phyloP scores from a whole-genome alignment of 352 stramenopile species.

The Phytophthora palmivora region DNA sequence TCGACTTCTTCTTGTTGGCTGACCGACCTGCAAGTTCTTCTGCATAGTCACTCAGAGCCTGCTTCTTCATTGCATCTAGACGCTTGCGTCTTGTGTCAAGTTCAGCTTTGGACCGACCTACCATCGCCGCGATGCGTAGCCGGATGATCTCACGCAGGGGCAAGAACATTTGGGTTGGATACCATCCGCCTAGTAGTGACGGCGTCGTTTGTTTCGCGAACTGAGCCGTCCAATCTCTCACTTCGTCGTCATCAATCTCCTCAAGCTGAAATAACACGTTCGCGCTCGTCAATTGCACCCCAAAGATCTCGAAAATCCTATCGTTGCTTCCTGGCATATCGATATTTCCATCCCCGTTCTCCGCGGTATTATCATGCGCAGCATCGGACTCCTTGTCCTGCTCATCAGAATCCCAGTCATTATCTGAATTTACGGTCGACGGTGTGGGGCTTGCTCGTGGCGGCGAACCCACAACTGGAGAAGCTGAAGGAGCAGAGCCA shows the following conservation, averaged over 20 bases:
- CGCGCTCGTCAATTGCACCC: constrained; percentile 69
- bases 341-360: constrained; percentile 21
- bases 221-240: constrained; percentile 56
- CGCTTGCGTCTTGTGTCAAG: constrained; percentile 69
- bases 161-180: constrained; percentile 82
- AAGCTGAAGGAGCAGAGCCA: constrained; percentile 1
- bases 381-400: constrained; percentile 38
- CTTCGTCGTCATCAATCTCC: constrained; percentile 76
- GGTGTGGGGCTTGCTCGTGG: constrained; percentile 19
- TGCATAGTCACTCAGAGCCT: constrained; percentile 64
- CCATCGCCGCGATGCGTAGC: constrained; percentile 72
- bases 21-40: constrained; percentile 48
- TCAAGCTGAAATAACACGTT: constrained; percentile 82
- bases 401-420: constrained; percentile 61
- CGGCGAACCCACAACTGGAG: constrained; percentile 7
- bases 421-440: constrained; percentile 31
- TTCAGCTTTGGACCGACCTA: constrained; percentile 74
- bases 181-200: constrained; percentile 78
- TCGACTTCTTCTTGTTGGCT: constrained; percentile 28
- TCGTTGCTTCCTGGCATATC: constrained; percentile 25
- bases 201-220: constrained; percentile 55
- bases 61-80: constrained; percentile 78
- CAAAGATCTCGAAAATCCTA: constrained; percentile 72
- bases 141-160: constrained; percentile 81
- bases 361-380: constrained; percentile 31